Base-by-base conservation (phyloP, 1,139 yeast genomes). In the Schwanniomyces etchellsii region DNA sequence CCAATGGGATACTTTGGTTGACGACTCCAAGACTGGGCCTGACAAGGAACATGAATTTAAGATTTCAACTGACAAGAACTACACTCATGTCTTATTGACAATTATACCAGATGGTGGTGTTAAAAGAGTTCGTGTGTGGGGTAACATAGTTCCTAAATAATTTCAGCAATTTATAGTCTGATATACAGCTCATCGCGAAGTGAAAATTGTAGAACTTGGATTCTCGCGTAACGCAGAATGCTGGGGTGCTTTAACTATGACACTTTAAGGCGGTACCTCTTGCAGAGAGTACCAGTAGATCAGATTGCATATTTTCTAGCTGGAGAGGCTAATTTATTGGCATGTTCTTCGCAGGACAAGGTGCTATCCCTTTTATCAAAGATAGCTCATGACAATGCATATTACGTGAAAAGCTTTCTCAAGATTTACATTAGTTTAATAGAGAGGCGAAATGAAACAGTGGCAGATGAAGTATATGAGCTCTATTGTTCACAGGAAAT, bases 41-140 rank as follows among this genome's bases (percentile, higher is more conserved):
- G 94, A 88, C 54, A 64, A 67, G 38, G 95, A 84, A 52, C 96
- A 88, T 50, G 58, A 52, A 18, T 85, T 60, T 52, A 55, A 55
- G 9, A 57, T 68, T 20, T 44, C 50, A 14, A 47, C 48, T 20
- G 44, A 47, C 10, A 45, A 43, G 3, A 38, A 40, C 4, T 68
- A 52, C 44, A 70, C 91, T 5, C 95, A 86, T 50, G 84, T 86
- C 20, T 74, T 79, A 49, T 54, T 89, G 43, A 77, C 85, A 12
- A 82, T 89, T 52, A 82, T 88, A 40, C 97, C 97, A 18, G 97
- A 89, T 50, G 97, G 97, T 32, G 97, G 97, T 38, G 86, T 88
- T 35, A 89, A 89, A 67, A 74, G 97, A 54, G 60, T 89, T 27
- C 73, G 95, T 43, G 91, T 86, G 18, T 74, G 75, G 49, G 97